Conservation (phyloP, 805 yeast species). For the Saturnispora mendoncae region DNA sequence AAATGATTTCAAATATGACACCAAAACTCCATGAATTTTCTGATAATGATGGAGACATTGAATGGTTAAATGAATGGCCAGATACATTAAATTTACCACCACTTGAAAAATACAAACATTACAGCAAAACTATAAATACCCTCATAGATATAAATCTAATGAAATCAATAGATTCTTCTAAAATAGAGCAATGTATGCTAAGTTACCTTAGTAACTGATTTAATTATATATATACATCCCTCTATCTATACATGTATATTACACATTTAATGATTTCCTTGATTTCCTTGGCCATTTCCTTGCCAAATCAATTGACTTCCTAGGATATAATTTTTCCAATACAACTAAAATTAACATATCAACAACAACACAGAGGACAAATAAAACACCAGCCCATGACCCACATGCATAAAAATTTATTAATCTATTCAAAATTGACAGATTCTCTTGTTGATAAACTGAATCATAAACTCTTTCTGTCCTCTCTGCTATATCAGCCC, state of each 20-base stretch:
- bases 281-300: conserved; percentile 61
- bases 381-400: conserved; percentile 79
- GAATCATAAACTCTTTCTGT: conserved; percentile 75
- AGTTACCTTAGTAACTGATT: not conserved
- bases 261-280: not conserved
- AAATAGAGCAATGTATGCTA: not conserved
- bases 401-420: conserved; percentile 62
- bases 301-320: conserved; percentile 59
- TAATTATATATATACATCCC: not conserved
- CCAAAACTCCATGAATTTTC: not conserved
- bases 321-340: conserved; percentile 66
- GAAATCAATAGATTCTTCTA: not conserved
- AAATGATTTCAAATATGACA: conserved; percentile 9
- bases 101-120: not conserved
- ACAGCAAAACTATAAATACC: not conserved
- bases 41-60: not conserved
- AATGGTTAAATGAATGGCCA: not conserved
- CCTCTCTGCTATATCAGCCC: conserved; percentile 81
- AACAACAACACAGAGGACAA: conserved; percentile 69
- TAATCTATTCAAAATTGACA: conserved; percentile 47
- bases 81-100: not conserved
- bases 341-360: conserved; percentile 59
- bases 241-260: no score
- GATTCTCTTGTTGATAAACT: conserved; percentile 18
- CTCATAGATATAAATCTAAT: not conserved